These are phyloP conservation scores for Wickerhamiella infanticola DNA, from an alignment of 1,139 yeast genomes.

Conservation along the genomic window DNA sequence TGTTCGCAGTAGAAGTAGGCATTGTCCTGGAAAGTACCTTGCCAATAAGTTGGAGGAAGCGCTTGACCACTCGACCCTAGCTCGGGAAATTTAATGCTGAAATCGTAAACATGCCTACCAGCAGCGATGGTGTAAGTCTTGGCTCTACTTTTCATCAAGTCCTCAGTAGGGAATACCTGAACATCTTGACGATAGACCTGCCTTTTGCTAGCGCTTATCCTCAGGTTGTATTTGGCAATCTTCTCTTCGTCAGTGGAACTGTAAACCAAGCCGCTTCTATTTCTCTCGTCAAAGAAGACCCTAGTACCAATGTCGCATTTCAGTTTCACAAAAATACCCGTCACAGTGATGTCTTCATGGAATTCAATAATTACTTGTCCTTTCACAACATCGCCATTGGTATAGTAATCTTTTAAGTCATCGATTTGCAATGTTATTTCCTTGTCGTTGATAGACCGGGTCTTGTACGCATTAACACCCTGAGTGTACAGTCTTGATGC, in stretches of 20 bases:
- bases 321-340: not conserved
- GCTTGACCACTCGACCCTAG: not conserved
- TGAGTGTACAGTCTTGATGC: not conserved
- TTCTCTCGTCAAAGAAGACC: not conserved
- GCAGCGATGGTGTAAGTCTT: not conserved
- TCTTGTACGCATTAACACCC: not conserved
- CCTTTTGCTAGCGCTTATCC: not conserved
- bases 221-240: not conserved
- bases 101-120: not conserved
- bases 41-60: not conserved
- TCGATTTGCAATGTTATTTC: not conserved
- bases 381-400: not conserved
- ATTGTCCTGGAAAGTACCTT: not conserved
- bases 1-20: not conserved
- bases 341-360: not conserved
- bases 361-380: not conserved
- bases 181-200: not conserved
- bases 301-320: not conserved
- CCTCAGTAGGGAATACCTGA: not conserved
- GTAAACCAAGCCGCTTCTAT: not conserved
- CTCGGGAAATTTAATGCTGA: not conserved
- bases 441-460: not conserved
- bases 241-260: not conserved
- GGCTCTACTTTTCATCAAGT: not conserved
- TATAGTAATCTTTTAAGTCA: not conserved